Percentiles rank a stretch among this genome's conserved stretches.
Evolutionary conservation across 805 yeast genomes (phyloP).

Genomic region (Candida maris): DNA sequence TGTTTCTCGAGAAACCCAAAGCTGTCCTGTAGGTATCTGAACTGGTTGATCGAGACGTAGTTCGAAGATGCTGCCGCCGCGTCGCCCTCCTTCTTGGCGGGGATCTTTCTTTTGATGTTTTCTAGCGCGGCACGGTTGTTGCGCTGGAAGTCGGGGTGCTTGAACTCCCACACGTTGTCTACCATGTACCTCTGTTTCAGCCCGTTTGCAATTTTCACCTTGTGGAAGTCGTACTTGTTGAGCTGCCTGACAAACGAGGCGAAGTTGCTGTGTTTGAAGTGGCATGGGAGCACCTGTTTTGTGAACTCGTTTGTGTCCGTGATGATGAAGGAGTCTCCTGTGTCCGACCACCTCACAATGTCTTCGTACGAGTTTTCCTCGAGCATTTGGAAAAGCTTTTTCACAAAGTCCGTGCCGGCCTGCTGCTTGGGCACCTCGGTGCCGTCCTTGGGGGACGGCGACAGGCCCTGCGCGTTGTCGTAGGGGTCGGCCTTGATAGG

Average conservation of each 20-base stretch:
- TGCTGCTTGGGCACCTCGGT: slow-evolving; percentile 6
- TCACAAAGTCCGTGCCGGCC: slow-evolving; percentile 57
- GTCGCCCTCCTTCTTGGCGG: slow-evolving; percentile 36
- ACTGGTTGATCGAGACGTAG: slow-evolving; percentile 22
- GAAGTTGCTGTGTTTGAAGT: slow-evolving; percentile 92
- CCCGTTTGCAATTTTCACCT: slow-evolving; percentile 73
- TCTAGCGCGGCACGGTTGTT: slow-evolving; percentile 79
- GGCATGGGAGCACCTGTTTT: slow-evolving; percentile 80
- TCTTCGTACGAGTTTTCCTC: slow-evolving; percentile 73
- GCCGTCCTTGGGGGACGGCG: slow-evolving; percentile 3
- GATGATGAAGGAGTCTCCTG: slow-evolving; percentile 87
- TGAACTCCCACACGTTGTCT: slow-evolving; percentile 73
- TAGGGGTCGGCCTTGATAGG: not conserved
- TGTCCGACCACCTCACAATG: slow-evolving; percentile 80
- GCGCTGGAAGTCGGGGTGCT: slow-evolving; percentile 80
- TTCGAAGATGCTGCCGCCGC: slow-evolving; percentile 7
- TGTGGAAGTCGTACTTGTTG: slow-evolving; percentile 96
- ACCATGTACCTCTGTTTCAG: slow-evolving; percentile 69
- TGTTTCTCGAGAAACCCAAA: slow-evolving; percentile 30
- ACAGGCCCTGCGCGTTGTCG: not conserved
- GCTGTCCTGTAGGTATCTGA: slow-evolving; percentile 25
- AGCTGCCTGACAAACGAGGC: slow-evolving; percentile 93
- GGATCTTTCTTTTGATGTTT: slow-evolving; percentile 80
- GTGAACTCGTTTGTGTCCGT: slow-evolving; percentile 88
- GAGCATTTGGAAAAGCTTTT: slow-evolving; percentile 77